Conservation (phyloP, 306 rosid species). For the Rosa persica region DNA sequence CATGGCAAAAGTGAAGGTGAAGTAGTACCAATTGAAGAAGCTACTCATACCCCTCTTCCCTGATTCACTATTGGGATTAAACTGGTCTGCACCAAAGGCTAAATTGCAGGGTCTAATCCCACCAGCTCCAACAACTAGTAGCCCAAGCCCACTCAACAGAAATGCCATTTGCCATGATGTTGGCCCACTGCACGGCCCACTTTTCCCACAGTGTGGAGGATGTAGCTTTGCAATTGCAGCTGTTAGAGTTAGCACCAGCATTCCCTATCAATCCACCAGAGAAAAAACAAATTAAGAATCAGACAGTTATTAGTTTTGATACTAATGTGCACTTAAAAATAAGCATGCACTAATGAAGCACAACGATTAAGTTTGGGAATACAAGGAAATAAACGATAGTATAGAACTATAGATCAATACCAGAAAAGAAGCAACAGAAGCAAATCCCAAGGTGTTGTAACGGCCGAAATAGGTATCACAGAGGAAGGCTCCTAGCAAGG, state of each 20-base stretch:
- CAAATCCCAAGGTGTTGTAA: conserved; percentile 70
- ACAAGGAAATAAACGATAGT: background rate
- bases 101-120: conserved; percentile 86
- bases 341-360: background rate
- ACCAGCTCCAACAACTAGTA: conserved; percentile 68
- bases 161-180: conserved; percentile 67
- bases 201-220: conserved; percentile 59
- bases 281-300: background rate
- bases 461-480: conserved; percentile 84
- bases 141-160: conserved; percentile 51
- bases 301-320: background rate
- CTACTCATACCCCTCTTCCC: conserved; percentile 78
- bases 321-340: too few relatives aligned
- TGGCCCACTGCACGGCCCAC: conserved; percentile 52
- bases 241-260: conserved; percentile 64
- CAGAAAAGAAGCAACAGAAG: conserved; percentile 65
- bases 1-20: conserved; percentile 73
- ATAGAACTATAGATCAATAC: conserved; percentile 27
- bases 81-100: conserved; percentile 94
- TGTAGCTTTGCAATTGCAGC: conserved; percentile 65
- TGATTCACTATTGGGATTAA: conserved; percentile 71
- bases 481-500: conserved; percentile 74
- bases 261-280: conserved; percentile 45
- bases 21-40: conserved; percentile 94
- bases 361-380: background rate